phyloP scores from a whole-genome alignment of 352 stramenopile species.

The Bremia lactucae region DNA sequence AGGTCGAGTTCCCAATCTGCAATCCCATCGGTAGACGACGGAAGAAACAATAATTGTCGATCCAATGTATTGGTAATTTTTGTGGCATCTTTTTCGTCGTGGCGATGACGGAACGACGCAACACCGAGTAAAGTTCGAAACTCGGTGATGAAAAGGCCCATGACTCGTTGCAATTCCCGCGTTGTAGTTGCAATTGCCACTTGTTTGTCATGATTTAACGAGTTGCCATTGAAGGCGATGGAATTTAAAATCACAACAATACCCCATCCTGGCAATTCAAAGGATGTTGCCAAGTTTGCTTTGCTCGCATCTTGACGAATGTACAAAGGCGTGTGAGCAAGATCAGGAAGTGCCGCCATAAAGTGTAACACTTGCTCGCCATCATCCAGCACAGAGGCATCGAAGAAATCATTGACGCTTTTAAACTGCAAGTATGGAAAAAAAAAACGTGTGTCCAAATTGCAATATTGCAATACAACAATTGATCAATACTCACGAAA shows the following conservation, averaged over 20 bases:
- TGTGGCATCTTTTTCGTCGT: slow-evolving; percentile 13
- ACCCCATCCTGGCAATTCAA: slow-evolving; percentile 64
- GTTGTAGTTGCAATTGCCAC: slow-evolving; percentile 1
- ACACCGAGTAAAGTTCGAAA: slow-evolving; percentile 52
- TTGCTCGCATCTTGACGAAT: slow-evolving; percentile 25
- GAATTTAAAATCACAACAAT: slow-evolving; percentile 50
- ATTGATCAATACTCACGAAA: background rate
- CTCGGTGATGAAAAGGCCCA: slow-evolving; percentile 58
- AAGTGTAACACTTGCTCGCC: slow-evolving; percentile 71
- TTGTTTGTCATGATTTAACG: background rate
- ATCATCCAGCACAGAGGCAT: slow-evolving; percentile 51
- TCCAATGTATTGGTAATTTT: background rate
- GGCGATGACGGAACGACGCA: slow-evolving; percentile 37
- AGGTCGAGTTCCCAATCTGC: slow-evolving; percentile 68
- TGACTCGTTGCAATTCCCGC: slow-evolving; percentile 37
- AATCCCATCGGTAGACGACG: slow-evolving; percentile 39
- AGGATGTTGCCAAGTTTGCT: slow-evolving; percentile 29
- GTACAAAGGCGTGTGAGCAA: slow-evolving; percentile 36
- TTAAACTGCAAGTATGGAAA: slow-evolving; percentile 69
- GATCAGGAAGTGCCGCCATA: slow-evolving; percentile 50
- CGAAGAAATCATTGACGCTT: slow-evolving; percentile 62
- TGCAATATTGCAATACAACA: background rate
- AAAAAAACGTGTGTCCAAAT: background rate
- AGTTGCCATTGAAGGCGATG: slow-evolving; percentile 7
- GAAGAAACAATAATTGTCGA: slow-evolving; percentile 29